phyloP scores from a whole-genome alignment of 2,329 filamentous ascomycete genomes.

The Coleophoma crateriformis region DNA sequence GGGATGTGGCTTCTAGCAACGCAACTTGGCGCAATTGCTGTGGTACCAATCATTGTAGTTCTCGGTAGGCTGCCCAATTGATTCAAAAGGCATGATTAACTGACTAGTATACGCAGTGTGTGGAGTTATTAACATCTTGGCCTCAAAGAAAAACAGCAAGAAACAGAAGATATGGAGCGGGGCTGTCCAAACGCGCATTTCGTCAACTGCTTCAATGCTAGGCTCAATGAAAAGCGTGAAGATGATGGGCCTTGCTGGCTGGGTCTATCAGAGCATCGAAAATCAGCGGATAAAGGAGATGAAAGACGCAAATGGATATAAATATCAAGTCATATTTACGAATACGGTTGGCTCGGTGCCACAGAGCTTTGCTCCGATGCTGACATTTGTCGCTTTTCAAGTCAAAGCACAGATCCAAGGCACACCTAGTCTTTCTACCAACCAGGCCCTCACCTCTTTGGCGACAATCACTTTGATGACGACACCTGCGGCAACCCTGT shows the following conservation, averaged over 20 bases:
- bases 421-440: neutral
- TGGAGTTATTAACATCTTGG: neutral
- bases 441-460: neutral
- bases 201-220: constrained; percentile 30
- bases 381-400: neutral
- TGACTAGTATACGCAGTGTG: neutral
- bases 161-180: constrained; percentile 7
- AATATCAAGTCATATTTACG: neutral
- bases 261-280: constrained; percentile 24
- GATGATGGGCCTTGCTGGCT: constrained; percentile 32
- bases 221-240: constrained; percentile 34
- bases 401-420: neutral
- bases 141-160: neutral
- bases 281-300: neutral
- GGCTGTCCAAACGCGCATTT: constrained; percentile 32
- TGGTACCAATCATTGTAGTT: constrained; percentile 35
- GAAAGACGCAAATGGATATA: constrained; percentile 22
- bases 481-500: neutral
- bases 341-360: constrained; percentile 12
- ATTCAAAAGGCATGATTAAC: neutral
- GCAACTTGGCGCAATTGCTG: constrained; percentile 36
- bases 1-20: constrained; percentile 35
- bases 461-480: neutral
- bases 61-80: constrained; percentile 22
- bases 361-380: neutral